Evolutionary conservation across 768 basidiomycete genomes (phyloP).

Genomic region (Tylopilus plumbeoviolaceoides): DNA sequence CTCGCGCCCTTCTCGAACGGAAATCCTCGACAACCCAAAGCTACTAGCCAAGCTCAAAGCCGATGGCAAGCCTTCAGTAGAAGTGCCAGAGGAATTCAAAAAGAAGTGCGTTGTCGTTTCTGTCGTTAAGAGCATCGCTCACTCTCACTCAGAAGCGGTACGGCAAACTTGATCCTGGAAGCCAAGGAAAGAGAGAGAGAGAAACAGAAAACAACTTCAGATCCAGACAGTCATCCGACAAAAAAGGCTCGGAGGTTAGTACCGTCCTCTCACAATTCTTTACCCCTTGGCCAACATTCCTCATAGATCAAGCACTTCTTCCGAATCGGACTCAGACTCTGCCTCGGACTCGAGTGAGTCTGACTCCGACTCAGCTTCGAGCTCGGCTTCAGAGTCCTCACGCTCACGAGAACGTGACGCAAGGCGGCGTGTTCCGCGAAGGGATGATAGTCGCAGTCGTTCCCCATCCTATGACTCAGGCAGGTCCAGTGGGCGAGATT

Average conservation of each 20-base stretch:
- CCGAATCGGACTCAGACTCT: constrained; percentile 27
- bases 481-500: constrained; percentile 12
- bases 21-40: constrained; percentile 78
- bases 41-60: constrained; percentile 62
- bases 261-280: constrained; percentile 20
- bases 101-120: constrained; percentile 48
- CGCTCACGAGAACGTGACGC: constrained; percentile 40
- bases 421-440: constrained; percentile 37
- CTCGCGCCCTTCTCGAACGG: constrained; percentile 83
- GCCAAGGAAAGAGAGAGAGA: constrained; percentile 75
- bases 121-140: neutral
- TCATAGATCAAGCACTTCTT: constrained; percentile 28
- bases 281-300: neutral
- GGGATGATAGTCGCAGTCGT: constrained; percentile 18
- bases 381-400: constrained; percentile 43
- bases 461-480: constrained; percentile 22
- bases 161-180: constrained; percentile 82
- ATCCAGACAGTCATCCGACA: constrained; percentile 27
- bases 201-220: constrained; percentile 34
- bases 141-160: constrained; percentile 51
- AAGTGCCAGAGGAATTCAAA: constrained; percentile 91
- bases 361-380: constrained; percentile 37
- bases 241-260: constrained; percentile 40
- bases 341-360: constrained; percentile 44
- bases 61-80: constrained; percentile 72